Percentiles rank a stretch among this genome's conserved stretches.
Evolutionary conservation across 345 rosid species (phyloP).

Genomic region (Heritiera fomes): DNA sequence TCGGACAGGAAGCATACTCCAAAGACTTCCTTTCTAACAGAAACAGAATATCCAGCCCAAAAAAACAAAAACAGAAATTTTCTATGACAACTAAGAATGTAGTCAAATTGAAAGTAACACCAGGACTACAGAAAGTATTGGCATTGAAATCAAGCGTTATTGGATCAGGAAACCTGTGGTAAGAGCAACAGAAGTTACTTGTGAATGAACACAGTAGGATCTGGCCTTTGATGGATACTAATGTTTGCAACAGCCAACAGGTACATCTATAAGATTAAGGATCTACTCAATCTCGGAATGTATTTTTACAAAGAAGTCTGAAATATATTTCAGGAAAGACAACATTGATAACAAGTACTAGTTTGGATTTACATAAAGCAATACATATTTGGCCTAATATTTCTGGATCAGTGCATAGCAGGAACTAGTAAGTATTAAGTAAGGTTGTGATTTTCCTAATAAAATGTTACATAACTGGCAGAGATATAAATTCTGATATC

Average conservation of each 20-base stretch:
- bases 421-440: not conserved
- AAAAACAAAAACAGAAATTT: not conserved
- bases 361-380: not conserved
- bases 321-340: no score
- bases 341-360: no score
- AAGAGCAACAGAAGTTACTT: not conserved
- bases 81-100: not conserved
- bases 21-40: no score
- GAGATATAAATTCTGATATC: not conserved
- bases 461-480: not conserved
- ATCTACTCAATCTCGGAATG: not conserved
- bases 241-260: not conserved
- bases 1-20: slow-evolving; percentile 9
- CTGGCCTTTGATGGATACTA: not conserved
- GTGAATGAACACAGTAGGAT: not conserved
- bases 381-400: slow-evolving; percentile 4
- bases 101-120: not conserved
- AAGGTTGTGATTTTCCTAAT: not conserved
- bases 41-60: no score
- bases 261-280: not conserved
- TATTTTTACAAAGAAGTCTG: no score
- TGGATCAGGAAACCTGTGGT: not conserved
- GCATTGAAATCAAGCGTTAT: not conserved
- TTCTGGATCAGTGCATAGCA: not conserved
- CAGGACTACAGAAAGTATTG: no score